Base-by-base conservation (phyloP, 805 yeast species). In the Spathaspora girioi region DNA sequence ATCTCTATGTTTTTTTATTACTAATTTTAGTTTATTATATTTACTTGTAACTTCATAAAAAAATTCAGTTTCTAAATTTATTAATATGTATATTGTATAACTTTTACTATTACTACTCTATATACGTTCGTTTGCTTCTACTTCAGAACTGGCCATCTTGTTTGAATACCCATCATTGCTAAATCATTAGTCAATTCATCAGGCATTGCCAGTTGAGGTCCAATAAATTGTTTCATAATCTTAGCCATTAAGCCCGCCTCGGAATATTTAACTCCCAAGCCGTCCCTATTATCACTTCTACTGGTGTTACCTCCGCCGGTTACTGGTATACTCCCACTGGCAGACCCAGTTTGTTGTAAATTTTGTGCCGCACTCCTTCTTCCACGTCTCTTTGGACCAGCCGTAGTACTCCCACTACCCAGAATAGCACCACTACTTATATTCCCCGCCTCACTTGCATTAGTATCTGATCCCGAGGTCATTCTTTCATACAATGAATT, bases 391-490 rank as follows among this genome's bases (percentile, higher is more conserved):
- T 71, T 68, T 20, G 65, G 60, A 31, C 61, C 50, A 1, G 65
- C 48, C 1, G 58, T 51, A 14, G 54, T 49, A 0, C 57, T 48
- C 7, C 50, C 46, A 27, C 57, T 58, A 3, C 42, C 54, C 52
- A 19, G 44, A 23, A 10, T 38, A 15, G n/a, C 17, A 12, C 40
- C 38, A 38, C 52, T 49, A 10, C 46, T 43, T 27, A 27, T 15
- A 23, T 41, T 29, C n/a, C 40, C 43, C 38, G 50, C 48, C 15
- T 63, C 68, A 12, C 66, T 59, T 6, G 51, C 59, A 48, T 66
- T 68, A 1, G 75, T 65, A 50, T 74, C 79, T 0, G 76, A 71
- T 0, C 77, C 79, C 6, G 76, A 69, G 1, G 77, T 70, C 27
- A 60, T 54, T 43, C 52, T 41, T 43, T 73, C 78, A 56, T 73